Conservation (phyloP, 1,284 basidiomycete species). For the Meira nashicola region DNA sequence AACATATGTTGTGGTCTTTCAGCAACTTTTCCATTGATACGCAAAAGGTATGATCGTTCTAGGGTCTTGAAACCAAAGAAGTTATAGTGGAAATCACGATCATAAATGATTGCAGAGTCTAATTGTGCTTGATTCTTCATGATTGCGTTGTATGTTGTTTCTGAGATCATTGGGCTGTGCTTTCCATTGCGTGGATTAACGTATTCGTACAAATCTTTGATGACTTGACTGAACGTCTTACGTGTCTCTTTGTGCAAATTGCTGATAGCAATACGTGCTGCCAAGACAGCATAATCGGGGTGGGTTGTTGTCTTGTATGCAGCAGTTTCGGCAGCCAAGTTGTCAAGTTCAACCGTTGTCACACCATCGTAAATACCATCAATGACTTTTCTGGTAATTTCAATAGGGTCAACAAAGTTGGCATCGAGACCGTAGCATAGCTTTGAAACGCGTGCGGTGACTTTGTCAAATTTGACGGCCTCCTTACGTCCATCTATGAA, state of each 20-base stretch:
- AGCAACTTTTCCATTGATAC: slow-evolving; percentile 87
- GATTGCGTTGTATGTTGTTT: slow-evolving; percentile 78
- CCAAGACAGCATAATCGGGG: slow-evolving; percentile 96
- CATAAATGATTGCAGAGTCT: slow-evolving; percentile 94
- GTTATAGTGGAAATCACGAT: slow-evolving; percentile 90
- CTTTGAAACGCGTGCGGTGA: slow-evolving; percentile 75
- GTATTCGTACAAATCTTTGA: slow-evolving; percentile 85
- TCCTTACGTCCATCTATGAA: slow-evolving; percentile 48
- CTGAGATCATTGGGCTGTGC: slow-evolving; percentile 83
- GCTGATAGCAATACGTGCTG: slow-evolving; percentile 95
- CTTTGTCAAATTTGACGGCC: slow-evolving; percentile 52
- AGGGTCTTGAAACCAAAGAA: slow-evolving; percentile 98
- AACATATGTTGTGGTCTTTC: slow-evolving; percentile 99
- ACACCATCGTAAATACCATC: slow-evolving; percentile 91
- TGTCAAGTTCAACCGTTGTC: slow-evolving; percentile 92
- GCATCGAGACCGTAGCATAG: slow-evolving; percentile 94
- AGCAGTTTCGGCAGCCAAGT: slow-evolving; percentile 76
- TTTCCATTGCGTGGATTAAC: slow-evolving; percentile 88
- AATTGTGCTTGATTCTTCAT: slow-evolving; percentile 75
- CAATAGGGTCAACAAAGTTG: slow-evolving; percentile 88
- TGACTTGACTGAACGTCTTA: slow-evolving; percentile 88
- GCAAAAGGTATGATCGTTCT: slow-evolving; percentile 93
- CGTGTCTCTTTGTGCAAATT: slow-evolving; percentile 99
- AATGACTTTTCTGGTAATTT: slow-evolving; percentile 67
- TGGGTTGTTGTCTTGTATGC: slow-evolving; percentile 90